A percentile compares a stretch with the other conserved stretches of the same genome.
Conservation (phyloP, 257 asterid species). For the Eucommia ulmoides region DNA sequence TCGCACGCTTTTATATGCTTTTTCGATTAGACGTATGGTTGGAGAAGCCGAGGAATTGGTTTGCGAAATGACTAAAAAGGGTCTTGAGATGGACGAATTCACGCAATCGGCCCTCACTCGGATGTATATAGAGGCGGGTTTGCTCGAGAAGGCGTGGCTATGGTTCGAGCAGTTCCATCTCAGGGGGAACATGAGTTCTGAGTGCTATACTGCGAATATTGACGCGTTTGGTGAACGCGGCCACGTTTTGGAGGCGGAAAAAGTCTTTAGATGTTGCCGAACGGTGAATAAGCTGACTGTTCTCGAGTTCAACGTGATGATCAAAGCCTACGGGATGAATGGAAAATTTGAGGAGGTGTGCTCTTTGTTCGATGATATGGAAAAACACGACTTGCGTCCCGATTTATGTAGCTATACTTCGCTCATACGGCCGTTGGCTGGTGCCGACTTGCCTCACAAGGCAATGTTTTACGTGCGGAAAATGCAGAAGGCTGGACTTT, state of each 20-base stretch:
- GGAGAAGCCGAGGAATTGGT: conserved; percentile 61
- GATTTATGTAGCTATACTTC: conserved; percentile 81
- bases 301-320: conserved; percentile 78
- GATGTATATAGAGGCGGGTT: conserved; percentile 78
- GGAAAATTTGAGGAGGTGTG: conserved; percentile 64
- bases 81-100: conserved; percentile 69
- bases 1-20: conserved; percentile 81
- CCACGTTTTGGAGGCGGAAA: conserved; percentile 47
- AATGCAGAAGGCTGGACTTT: conserved; percentile 62
- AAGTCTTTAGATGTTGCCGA: conserved; percentile 48
- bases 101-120: conserved; percentile 82
- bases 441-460: conserved; percentile 56
- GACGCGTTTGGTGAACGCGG: conserved; percentile 91
- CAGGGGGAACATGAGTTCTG: conserved; percentile 66
- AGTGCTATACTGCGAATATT: conserved; percentile 80
- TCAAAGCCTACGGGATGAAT: conserved; percentile 84
- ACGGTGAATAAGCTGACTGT: conserved; percentile 30
- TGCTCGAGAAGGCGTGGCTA: conserved; percentile 49
- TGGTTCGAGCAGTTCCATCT: conserved; percentile 80
- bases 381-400: conserved; percentile 37
- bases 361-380: conserved; percentile 53
- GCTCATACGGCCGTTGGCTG: conserved; percentile 70
- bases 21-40: conserved; percentile 74
- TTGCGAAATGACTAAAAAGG: conserved; percentile 64
- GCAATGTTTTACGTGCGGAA: conserved; percentile 46